Evolutionary conservation across 2,329 filamentous ascomycete genomes (phyloP).

Genomic region (Madurella fahalii): DNA sequence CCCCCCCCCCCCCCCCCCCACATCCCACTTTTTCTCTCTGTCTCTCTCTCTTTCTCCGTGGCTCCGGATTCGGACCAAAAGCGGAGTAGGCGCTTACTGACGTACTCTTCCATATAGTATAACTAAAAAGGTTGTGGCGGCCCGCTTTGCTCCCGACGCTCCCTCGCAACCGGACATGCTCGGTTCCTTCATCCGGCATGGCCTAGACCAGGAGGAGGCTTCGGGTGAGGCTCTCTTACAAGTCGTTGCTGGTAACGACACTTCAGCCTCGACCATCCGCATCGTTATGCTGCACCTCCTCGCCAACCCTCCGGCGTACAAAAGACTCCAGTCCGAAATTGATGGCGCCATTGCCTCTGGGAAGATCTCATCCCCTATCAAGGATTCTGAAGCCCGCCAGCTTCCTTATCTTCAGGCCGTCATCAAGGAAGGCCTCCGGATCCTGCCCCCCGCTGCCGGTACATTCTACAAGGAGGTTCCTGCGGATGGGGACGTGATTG

Average conservation of each 20-base stretch:
- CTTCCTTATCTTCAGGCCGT: conserved; percentile 37
- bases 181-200: conserved; percentile 39
- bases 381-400: conserved; percentile 26
- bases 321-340: conserved; percentile 20
- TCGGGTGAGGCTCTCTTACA: conserved; percentile 17
- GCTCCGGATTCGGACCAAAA: neutral
- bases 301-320: conserved; percentile 37
- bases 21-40: no score
- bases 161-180: conserved; percentile 36
- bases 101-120: neutral
- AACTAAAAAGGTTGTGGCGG: conserved; percentile 24
- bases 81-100: neutral
- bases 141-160: conserved; percentile 23
- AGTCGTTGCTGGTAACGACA: conserved; percentile 48
- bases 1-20: no score
- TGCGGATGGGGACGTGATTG: conserved; percentile 29
- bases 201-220: conserved; percentile 21
- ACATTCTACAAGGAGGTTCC: conserved; percentile 28
- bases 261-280: conserved; percentile 46
- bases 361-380: conserved; percentile 32
- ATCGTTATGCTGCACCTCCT: conserved; percentile 44
- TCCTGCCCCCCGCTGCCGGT: conserved; percentile 31
- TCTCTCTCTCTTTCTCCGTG: no score
- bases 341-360: conserved; percentile 38
- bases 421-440: conserved; percentile 37